Percentiles rank a stretch among this genome's conserved stretches.
Evolutionary conservation across 2,329 filamentous ascomycete genomes (phyloP).

Genomic region (Alternaria tenuissima): DNA sequence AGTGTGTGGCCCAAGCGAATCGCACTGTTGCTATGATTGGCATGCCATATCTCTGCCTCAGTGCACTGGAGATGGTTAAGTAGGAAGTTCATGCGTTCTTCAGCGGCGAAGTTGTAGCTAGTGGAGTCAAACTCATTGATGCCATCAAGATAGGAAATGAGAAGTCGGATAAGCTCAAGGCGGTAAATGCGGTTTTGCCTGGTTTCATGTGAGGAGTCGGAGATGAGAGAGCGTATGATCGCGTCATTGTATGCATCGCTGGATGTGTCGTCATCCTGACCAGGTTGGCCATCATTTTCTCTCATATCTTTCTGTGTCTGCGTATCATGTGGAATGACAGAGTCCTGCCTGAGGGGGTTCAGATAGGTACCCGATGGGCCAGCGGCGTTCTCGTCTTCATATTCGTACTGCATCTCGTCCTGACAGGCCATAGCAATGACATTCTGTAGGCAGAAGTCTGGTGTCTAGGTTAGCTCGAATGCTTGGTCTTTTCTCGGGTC

Average conservation of each 20-base stretch:
- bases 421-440: not conserved
- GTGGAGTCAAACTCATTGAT: conserved; percentile 13
- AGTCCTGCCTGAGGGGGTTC: conserved; percentile 16
- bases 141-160: conserved; percentile 10
- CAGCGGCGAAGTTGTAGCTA: conserved; percentile 9
- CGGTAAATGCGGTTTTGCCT: conserved; percentile 9
- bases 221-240: not conserved
- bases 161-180: conserved; percentile 18
- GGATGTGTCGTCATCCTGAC: not conserved
- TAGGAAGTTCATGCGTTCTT: conserved; percentile 19
- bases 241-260: not conserved
- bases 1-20: not conserved
- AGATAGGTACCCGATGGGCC: conserved; percentile 23
- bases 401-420: not conserved
- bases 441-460: not conserved
- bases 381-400: conserved; percentile 1
- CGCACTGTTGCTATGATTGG: conserved; percentile 3
- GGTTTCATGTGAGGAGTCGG: not conserved
- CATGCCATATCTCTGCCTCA: conserved; percentile 2
- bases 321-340: conserved; percentile 14
- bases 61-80: conserved; percentile 15
- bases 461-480: not conserved
- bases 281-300: not conserved
- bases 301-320: not conserved
- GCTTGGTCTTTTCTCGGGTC: not conserved